Conservation (phyloP, 768 basidiomycete species). For the Amanita muscaria region DNA sequence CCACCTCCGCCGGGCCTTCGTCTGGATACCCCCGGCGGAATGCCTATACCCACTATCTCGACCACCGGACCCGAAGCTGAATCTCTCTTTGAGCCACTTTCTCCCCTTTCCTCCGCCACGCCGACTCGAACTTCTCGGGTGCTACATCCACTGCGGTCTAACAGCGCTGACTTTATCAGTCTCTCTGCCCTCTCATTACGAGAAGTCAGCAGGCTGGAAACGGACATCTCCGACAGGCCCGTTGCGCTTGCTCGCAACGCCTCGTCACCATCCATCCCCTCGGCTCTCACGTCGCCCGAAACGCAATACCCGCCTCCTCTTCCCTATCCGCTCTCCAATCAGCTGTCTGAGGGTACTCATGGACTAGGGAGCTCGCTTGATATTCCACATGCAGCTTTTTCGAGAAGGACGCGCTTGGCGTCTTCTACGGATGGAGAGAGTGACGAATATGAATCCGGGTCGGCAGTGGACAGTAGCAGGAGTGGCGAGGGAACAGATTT, state of each 20-base stretch:
- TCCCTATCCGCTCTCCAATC: background rate
- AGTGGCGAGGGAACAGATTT: constrained; percentile 4
- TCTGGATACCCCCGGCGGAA: constrained; percentile 26
- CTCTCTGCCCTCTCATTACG: constrained; percentile 1
- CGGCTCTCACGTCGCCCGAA: background rate
- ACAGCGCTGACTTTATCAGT: constrained; percentile 7
- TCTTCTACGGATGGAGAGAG: constrained; percentile 5
- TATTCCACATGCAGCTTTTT: background rate
- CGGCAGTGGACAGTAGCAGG: constrained; percentile 4
- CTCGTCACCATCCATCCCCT: constrained; percentile 5
- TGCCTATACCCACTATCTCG: constrained; percentile 47
- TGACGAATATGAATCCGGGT: constrained; percentile 5
- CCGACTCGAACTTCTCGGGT: constrained; percentile 9
- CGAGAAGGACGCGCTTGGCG: background rate
- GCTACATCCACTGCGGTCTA: constrained; percentile 12
- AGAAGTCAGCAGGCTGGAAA: background rate
- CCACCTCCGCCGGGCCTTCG: background rate
- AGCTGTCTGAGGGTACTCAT: constrained; percentile 8
- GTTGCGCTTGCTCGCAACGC: background rate
- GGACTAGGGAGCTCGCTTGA: constrained; percentile 4
- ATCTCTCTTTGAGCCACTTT: constrained; percentile 21
- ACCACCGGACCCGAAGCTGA: constrained; percentile 43
- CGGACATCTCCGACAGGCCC: background rate
- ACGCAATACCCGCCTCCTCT: constrained; percentile 4
- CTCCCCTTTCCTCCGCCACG: constrained; percentile 14